A percentile compares a stretch with the other conserved stretches of the same genome.
phyloP scores from a whole-genome alignment of 805 yeast species.

The Candida insectorum region DNA sequence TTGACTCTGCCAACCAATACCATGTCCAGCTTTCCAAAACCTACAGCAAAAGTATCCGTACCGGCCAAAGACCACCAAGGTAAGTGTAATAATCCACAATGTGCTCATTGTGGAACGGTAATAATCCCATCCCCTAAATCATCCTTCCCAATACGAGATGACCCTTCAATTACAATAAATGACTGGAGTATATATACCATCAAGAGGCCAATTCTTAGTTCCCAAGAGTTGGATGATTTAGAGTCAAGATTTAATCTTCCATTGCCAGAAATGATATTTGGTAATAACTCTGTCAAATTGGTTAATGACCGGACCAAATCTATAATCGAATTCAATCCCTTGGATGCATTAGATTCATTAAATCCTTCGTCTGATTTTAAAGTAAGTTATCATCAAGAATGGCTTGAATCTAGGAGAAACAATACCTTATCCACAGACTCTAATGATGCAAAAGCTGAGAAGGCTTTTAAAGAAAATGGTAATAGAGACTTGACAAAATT shows the following conservation, averaged over 20 bases:
- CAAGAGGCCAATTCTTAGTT: slow-evolving; percentile 73
- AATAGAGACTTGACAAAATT: slow-evolving; percentile 33
- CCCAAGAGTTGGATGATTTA: slow-evolving; percentile 68
- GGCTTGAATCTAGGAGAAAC: slow-evolving; percentile 50
- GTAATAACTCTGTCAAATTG: slow-evolving; percentile 66
- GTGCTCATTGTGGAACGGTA: slow-evolving; percentile 66
- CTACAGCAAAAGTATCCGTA: slow-evolving; percentile 18
- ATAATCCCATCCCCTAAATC: slow-evolving; percentile 78
- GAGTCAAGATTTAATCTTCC: slow-evolving; percentile 65
- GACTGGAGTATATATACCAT: slow-evolving; percentile 76
- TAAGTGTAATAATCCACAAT: slow-evolving; percentile 43
- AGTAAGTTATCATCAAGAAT: slow-evolving; percentile 84
- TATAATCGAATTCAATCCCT: slow-evolving; percentile 66
- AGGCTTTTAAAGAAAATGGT: slow-evolving; percentile 22
- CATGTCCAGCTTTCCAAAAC: slow-evolving; percentile 2
- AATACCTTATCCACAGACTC: slow-evolving; percentile 17
- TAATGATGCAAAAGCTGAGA: slow-evolving; percentile 19
- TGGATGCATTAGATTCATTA: slow-evolving; percentile 58
- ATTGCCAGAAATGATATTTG: slow-evolving; percentile 96
- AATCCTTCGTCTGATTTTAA: slow-evolving; percentile 34
- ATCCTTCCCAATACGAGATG: slow-evolving; percentile 56
- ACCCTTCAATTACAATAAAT: slow-evolving; percentile 65
- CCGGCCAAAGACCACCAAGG: slow-evolving; percentile 43
- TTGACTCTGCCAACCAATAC: neutral
- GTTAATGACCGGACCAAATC: slow-evolving; percentile 32